Evolutionary conservation across 306 rosid genomes (phyloP), one percentile per base, ranked within the genome.

Genomic region (Hippophae tibetana): DNA sequence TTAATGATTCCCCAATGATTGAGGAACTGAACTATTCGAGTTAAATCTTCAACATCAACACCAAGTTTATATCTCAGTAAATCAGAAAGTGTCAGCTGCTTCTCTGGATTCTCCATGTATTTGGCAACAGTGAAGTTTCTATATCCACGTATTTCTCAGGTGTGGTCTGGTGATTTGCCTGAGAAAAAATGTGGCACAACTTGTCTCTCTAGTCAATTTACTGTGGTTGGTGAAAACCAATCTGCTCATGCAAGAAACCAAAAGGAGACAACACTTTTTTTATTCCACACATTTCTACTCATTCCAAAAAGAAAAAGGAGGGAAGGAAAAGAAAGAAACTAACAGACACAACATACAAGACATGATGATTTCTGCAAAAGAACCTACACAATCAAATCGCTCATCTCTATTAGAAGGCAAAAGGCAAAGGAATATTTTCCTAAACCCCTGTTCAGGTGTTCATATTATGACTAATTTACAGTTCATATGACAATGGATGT

Each of bases 1-100:
- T 92, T 92, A 61, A 92, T 79, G 64, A 92, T 86, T 52, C 99
- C 99, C 99, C 99, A 92, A 52, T 92, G 90, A 81, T 92, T 94
- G 69, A 92, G 99, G 73, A 92, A 92, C 79, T 93, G 60, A 47
- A 85, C 72, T 67, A 92, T 82, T 72, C 97, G 79, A 75, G 73
- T 61, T 73, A 92, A 72, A 75, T 92, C 95, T 44, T 92, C 97
- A 14, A 66, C 59, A 66, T 76, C 85, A 61, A 84, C 64, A 60
- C 88, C 85, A 59, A 60, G 62, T 62, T 73, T 42, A 70, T 85
- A 60, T 26, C 84, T 83, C 51, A 71, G 80, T 58, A 86, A 86
- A 70, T 86, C 94, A 43, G 95, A 78, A 56, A 77, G 77, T 3
- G 77, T 51, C 41, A 86, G 72, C 77, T 76, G 83, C 75, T 75